Conservation (phyloP, 2,329 filamentous ascomycete species). For the Ustulina deusta region DNA sequence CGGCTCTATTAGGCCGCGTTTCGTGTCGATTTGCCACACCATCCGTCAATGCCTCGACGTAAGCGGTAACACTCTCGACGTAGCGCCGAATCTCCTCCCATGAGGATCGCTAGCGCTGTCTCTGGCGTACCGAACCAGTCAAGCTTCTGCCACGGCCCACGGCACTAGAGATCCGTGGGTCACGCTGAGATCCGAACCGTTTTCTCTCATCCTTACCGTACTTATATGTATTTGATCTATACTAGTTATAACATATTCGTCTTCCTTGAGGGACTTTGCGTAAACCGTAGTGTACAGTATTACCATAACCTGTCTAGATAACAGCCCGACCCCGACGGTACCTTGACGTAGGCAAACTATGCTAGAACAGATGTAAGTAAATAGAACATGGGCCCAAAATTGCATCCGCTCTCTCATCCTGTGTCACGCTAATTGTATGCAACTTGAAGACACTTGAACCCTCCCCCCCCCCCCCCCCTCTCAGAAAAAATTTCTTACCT, state of each 20-base stretch:
- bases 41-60: conserved; percentile 27
- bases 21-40: conserved; percentile 15
- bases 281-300: background rate
- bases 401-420: background rate
- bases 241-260: conserved; percentile 7
- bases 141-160: conserved; percentile 6
- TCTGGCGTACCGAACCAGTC: conserved; percentile 27
- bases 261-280: background rate
- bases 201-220: conserved; percentile 28
- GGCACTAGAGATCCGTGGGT: conserved; percentile 19
- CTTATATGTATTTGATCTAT: conserved; percentile 19
- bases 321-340: conserved; percentile 13
- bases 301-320: conserved; percentile 12
- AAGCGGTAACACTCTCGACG: conserved; percentile 23
- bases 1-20: conserved; percentile 20
- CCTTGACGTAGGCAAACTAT: conserved; percentile 10
- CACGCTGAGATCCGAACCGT: conserved; percentile 30
- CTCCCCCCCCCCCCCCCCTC: no score
- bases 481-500: no score
- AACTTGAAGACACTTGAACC: background rate
- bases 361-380: conserved; percentile 12
- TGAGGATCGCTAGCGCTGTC: conserved; percentile 21
- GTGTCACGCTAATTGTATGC: background rate
- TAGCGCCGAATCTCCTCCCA: conserved; percentile 20
- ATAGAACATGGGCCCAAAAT: background rate